These are phyloP conservation scores for Aspergillus sclerotioniger DNA, from an alignment of 495 filamentous ascomycete species.

Conservation along the genomic window DNA sequence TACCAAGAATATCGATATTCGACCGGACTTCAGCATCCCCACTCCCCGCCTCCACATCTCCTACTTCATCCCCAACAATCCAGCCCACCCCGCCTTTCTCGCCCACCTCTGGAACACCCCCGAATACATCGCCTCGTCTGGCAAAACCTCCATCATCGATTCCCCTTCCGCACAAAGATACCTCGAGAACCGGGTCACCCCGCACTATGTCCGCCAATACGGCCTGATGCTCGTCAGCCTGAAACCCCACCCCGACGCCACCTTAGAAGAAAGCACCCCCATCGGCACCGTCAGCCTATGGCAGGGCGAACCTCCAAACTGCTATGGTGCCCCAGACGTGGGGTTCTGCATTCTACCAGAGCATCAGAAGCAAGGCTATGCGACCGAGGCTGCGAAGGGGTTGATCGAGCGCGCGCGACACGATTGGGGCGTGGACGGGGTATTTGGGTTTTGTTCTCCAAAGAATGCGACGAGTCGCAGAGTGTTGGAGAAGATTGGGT, in stretches of 20 bases:
- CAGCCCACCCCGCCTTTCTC: conserved; percentile 35
- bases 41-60: conserved; percentile 35
- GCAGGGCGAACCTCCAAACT: conserved; percentile 21
- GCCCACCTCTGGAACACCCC: conserved; percentile 36
- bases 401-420: conserved; percentile 27
- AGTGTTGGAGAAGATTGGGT: not conserved
- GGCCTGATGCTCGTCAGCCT: conserved; percentile 32
- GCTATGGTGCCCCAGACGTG: conserved; percentile 31
- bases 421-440: conserved; percentile 18
- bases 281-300: conserved; percentile 32
- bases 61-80: conserved; percentile 26
- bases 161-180: conserved; percentile 23
- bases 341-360: conserved; percentile 33
- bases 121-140: conserved; percentile 24
- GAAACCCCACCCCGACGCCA: not conserved
- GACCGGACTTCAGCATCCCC: conserved; percentile 25
- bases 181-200: conserved; percentile 19
- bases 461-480: not conserved
- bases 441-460: not conserved
- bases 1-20: not conserved
- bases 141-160: conserved; percentile 23
- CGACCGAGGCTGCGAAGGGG: conserved; percentile 33
- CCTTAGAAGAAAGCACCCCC: conserved; percentile 5
- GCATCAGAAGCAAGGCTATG: conserved; percentile 37
- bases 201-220: conserved; percentile 29